Evolutionary conservation across 345 rosid species (phyloP).

Genomic region (sweet orange (Citrus sinensis)): DNA sequence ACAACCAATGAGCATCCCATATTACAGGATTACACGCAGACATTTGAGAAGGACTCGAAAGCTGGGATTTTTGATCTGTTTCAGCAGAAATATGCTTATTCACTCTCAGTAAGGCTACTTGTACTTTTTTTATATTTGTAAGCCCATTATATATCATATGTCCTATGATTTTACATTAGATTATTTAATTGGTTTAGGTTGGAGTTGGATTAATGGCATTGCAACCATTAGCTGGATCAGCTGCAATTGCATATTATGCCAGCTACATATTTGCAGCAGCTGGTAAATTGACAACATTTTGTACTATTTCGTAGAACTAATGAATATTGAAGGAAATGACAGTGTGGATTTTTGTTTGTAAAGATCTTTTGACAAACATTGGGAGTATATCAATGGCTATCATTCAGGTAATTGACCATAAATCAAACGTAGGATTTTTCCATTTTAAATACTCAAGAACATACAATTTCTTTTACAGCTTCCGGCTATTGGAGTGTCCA

Average conservation of each 20-base stretch:
- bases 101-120: constrained; percentile 41
- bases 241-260: constrained; percentile 41
- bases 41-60: constrained; percentile 25
- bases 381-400: constrained; percentile 20
- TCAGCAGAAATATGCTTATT: constrained; percentile 43
- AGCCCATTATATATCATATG: constrained; percentile 1
- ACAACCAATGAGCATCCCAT: not conserved
- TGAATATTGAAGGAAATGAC: not conserved
- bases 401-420: constrained; percentile 10
- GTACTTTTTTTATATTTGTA: too few relatives aligned
- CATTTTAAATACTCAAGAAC: not conserved
- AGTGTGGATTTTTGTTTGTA: not conserved
- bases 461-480: constrained; percentile 15
- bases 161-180: not conserved
- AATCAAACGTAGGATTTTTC: not conserved
- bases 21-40: constrained; percentile 39
- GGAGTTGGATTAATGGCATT: constrained; percentile 52
- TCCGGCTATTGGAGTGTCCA: not conserved
- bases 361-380: constrained; percentile 14
- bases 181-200: constrained; percentile 22
- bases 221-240: constrained; percentile 43
- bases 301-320: too few relatives aligned
- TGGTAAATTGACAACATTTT: constrained; percentile 22
- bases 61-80: constrained; percentile 45
- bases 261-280: constrained; percentile 45